Evolutionary conservation across 345 rosid genomes (phyloP).

Genomic region (Ceriops tagal): DNA sequence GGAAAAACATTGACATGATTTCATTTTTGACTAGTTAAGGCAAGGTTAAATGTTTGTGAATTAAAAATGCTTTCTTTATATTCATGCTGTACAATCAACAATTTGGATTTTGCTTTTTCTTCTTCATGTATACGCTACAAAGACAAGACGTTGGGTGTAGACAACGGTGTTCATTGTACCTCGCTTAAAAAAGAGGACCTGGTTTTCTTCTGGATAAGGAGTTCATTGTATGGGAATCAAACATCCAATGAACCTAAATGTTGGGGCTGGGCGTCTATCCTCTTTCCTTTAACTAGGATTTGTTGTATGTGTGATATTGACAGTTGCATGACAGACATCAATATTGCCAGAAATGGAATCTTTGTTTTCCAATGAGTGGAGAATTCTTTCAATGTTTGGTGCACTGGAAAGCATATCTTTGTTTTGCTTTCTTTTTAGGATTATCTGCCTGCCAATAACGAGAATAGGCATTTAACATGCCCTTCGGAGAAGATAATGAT

Average conservation of each 20-base stretch:
- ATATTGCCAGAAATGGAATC: too few species aligned
- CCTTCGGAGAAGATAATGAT: too few species aligned
- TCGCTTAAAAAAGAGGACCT: too few species aligned
- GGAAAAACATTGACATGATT: too few species aligned
- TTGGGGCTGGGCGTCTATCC: not conserved
- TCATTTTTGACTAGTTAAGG: too few species aligned
- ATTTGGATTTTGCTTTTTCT: not conserved
- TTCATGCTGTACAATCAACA: not conserved
- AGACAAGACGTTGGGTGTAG: too few species aligned
- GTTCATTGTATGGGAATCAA: not conserved
- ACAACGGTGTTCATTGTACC: too few species aligned
- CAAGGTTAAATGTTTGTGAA: not conserved
- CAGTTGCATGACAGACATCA: not conserved
- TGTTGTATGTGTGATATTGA: not conserved
- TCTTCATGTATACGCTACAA: too few species aligned
- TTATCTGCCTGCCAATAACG: too few species aligned
- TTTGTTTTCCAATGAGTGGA: too few species aligned
- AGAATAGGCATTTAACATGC: too few species aligned
- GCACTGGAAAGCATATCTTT: not conserved
- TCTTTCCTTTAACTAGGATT: not conserved
- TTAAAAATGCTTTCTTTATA: not conserved
- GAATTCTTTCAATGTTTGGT: slow-evolving; percentile 2
- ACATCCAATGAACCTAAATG: too few species aligned
- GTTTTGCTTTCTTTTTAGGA: not conserved
- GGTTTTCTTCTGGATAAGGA: not conserved